Evolutionary conservation across 768 basidiomycete genomes (phyloP).

Genomic region (Boletus tylopilopsis): DNA sequence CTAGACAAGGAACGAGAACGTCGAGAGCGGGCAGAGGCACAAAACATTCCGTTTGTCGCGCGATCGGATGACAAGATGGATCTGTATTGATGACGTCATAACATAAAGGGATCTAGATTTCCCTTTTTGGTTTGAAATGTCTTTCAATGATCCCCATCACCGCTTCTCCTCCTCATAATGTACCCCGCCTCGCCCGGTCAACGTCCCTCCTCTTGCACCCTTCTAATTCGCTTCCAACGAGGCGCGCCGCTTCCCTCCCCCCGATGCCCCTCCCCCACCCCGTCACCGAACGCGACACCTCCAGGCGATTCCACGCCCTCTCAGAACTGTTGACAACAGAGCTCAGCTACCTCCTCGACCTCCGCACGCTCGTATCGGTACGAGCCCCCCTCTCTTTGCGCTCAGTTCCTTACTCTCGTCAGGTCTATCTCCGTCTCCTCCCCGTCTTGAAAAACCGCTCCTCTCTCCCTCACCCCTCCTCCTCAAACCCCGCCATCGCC

Average conservation of each 20-base stretch:
- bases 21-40: conserved; percentile 52
- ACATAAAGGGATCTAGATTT: not conserved
- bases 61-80: conserved; percentile 64
- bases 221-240: not conserved
- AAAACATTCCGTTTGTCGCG: conserved; percentile 55
- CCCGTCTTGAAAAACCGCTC: conserved; percentile 41
- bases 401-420: not conserved
- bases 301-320: conserved; percentile 62
- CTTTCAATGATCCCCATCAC: not conserved
- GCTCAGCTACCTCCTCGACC: conserved; percentile 72
- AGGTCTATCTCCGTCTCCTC: conserved; percentile 67
- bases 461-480: conserved; percentile 19
- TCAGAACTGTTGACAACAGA: conserved; percentile 86
- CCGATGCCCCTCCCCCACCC: not conserved
- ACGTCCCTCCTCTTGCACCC: not conserved
- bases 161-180: not conserved
- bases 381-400: conserved; percentile 20
- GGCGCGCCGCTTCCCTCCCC: not conserved
- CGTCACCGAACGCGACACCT: not conserved
- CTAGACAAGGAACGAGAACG: conserved; percentile 67
- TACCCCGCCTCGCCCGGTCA: not conserved
- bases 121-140: not conserved
- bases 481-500: conserved; percentile 26
- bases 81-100: conserved; percentile 43
- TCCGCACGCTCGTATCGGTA: conserved; percentile 75